These are phyloP conservation scores for Pythium biforme DNA, from an alignment of 352 stramenopile genomes.

Conservation along the genomic window DNA sequence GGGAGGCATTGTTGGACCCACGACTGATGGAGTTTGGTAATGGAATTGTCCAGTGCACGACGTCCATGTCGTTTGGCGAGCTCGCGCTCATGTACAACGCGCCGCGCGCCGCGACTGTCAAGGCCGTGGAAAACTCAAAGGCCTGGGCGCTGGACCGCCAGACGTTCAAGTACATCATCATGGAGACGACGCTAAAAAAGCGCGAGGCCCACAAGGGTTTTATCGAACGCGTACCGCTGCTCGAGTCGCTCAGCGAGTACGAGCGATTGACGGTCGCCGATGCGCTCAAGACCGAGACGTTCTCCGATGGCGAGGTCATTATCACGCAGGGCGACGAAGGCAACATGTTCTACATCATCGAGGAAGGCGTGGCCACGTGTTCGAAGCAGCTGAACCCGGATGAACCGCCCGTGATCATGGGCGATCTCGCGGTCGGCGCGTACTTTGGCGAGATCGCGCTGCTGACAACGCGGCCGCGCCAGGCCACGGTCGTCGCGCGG, in stretches of 20 bases:
- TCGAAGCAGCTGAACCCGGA: slow-evolving; percentile 79
- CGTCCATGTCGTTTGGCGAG: slow-evolving; percentile 94
- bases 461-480: slow-evolving; percentile 91
- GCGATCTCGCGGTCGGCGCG: slow-evolving; percentile 86
- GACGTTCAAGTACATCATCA: slow-evolving; percentile 92
- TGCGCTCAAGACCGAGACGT: slow-evolving; percentile 77
- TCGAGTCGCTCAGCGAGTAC: slow-evolving; percentile 89
- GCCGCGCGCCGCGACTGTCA: slow-evolving; percentile 93
- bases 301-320: slow-evolving; percentile 88
- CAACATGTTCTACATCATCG: slow-evolving; percentile 92
- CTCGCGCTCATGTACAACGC: slow-evolving; percentile 97
- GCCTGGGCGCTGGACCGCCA: slow-evolving; percentile 90
- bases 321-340: slow-evolving; percentile 88
- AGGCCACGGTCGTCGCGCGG: slow-evolving; percentile 85
- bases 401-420: slow-evolving; percentile 80
- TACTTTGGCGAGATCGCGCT: slow-evolving; percentile 97
- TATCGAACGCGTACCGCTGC: slow-evolving; percentile 87
- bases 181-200: slow-evolving; percentile 90
- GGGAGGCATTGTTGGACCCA: not conserved
- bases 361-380: slow-evolving; percentile 76
- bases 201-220: slow-evolving; percentile 86
- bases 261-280: slow-evolving; percentile 90
- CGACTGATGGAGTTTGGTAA: no score
- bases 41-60: slow-evolving; percentile 68
- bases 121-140: slow-evolving; percentile 89